Base-by-base conservation (phyloP, 2,329 filamentous ascomycete species). In the Trichoderma arundinaceum region DNA sequence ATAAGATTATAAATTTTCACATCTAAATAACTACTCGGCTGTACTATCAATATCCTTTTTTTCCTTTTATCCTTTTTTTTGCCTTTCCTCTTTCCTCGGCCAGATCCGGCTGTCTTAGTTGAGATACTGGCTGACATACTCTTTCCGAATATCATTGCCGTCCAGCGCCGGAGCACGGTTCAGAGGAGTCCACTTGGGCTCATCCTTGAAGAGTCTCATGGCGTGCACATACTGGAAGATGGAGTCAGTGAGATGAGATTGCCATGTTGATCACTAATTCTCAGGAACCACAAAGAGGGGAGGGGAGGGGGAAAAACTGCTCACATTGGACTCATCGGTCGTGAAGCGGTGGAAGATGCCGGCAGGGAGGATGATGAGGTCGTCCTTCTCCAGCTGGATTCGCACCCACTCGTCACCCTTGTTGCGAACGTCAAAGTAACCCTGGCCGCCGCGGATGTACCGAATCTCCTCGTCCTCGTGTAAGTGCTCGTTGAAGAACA, bases 381-480 rank as follows among this genome's bases (percentile, higher is more conserved):
- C 95, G 72, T 89, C 83, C 81, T 95, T 95, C 77, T 91, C 91
- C 65, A 99, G 81, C 73, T 84, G 81, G 68, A 99, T 93, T 66
- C 95, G 84, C 66, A 99, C 87, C 95, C 95, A 99, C 70, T 91
- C 88, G 74, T 98, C 94, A 19, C 86, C 86, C 77, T 90, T 83
- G 74, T 88, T 90, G 56, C 95, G 84, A 3, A 99, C 94, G 78
- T 99, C 95, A 76, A 99, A 99, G 78, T 91, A 99, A 0, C 95
- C 95, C 64, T 87, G 86, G 0, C 95, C 95, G 68, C 90, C 94
- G 38, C 92, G 84, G 71, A 99, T 94, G 74, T 97, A 99, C 54
- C 95, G 85, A 71, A 99, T 99, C 84, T 99, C 95, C 81, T 99
- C 95, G 72, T 99, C 95, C 81, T 99, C 95, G 76, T 99, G 95